Percentiles rank a stretch among this genome's conserved stretches.
Evolutionary conservation across 192 early-diverging fungal genomes (phyloP).

Genomic region (Coemansia aciculifera): DNA sequence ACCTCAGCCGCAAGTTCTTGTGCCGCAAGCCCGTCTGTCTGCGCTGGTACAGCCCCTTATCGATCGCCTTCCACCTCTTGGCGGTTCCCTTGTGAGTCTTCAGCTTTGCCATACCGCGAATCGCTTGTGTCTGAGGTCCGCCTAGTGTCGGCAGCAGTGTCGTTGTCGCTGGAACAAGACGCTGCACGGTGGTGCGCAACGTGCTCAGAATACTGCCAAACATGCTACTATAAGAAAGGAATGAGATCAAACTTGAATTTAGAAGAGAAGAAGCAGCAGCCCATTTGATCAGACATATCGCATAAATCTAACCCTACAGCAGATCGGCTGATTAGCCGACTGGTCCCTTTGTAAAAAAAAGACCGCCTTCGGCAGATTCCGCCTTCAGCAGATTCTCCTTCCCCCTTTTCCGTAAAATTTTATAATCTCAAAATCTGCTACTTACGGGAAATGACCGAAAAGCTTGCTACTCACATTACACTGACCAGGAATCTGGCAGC

Average conservation of each 20-base stretch:
- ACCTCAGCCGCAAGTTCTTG: constrained; percentile 38
- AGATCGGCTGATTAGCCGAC: not conserved
- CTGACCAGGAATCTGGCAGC: constrained; percentile 33
- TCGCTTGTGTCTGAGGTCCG: constrained; percentile 47
- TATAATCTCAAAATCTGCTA: not conserved
- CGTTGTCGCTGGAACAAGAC: constrained; percentile 6
- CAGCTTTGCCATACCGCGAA: constrained; percentile 51
- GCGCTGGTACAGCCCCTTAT: constrained; percentile 43
- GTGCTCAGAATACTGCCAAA: constrained; percentile 30
- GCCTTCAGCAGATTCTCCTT: too few species aligned
- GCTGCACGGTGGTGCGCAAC: constrained; percentile 21
- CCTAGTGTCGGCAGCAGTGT: constrained; percentile 15
- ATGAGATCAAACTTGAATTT: constrained; percentile 3
- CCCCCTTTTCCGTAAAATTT: too few species aligned
- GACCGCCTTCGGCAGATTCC: not conserved
- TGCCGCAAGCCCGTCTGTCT: constrained; percentile 46
- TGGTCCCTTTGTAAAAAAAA: not conserved
- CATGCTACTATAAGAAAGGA: constrained; percentile 11
- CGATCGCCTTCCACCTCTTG: constrained; percentile 54
- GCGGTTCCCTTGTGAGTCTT: constrained; percentile 54
- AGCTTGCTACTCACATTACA: constrained; percentile 14
- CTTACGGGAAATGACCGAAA: constrained; percentile 11
- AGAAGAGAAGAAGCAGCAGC: too few species aligned
- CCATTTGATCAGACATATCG: too few species aligned
- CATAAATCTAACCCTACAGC: too few species aligned